phyloP scores from a whole-genome alignment of 768 basidiomycete genomes.

The Strobilomyces dryophilus region DNA sequence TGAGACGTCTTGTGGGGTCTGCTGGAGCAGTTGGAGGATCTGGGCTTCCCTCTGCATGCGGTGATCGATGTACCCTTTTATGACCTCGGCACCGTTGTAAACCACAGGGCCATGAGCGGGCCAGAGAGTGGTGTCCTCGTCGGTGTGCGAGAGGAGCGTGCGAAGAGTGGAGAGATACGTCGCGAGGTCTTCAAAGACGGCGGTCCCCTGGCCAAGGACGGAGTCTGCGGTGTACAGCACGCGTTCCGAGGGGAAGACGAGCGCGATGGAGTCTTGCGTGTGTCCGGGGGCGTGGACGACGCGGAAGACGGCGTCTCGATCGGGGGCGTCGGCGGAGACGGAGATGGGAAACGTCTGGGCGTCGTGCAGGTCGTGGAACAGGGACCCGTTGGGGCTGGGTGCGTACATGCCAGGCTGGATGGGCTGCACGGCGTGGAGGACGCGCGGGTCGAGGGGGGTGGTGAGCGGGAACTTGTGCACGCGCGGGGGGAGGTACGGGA shows the following conservation, averaged over 20 bases:
- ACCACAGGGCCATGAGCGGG: conserved; percentile 89
- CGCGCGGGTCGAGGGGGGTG: conserved; percentile 23
- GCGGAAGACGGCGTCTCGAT: conserved; percentile 35
- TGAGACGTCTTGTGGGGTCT: conserved; percentile 20
- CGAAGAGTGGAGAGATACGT: conserved; percentile 64
- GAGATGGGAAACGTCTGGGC: conserved; percentile 46
- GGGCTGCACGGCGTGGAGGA: conserved; percentile 37
- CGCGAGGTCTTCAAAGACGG: conserved; percentile 82
- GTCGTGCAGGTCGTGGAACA: conserved; percentile 58
- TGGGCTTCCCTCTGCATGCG: conserved; percentile 78
- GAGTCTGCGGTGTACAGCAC: conserved; percentile 90
- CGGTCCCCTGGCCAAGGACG: conserved; percentile 85
- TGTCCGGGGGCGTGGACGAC: conserved; percentile 90
- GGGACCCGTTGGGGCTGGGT: conserved; percentile 37
- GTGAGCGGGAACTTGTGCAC: conserved; percentile 68
- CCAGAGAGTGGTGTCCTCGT: conserved; percentile 57
- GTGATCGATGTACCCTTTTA: conserved; percentile 74
- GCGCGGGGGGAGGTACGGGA: conserved; percentile 60
- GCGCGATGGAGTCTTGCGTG: conserved; percentile 78
- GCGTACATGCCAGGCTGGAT: conserved; percentile 42
- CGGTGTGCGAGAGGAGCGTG: conserved; percentile 43
- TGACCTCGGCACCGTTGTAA: conserved; percentile 51
- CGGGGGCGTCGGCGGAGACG: background rate
- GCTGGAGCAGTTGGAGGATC: conserved; percentile 52
- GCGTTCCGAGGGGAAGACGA: conserved; percentile 64